Evolutionary conservation across 257 asterid genomes (phyloP), one percentile per base, ranked within the genome.

Genomic region (Rubia yunnanensis): DNA sequence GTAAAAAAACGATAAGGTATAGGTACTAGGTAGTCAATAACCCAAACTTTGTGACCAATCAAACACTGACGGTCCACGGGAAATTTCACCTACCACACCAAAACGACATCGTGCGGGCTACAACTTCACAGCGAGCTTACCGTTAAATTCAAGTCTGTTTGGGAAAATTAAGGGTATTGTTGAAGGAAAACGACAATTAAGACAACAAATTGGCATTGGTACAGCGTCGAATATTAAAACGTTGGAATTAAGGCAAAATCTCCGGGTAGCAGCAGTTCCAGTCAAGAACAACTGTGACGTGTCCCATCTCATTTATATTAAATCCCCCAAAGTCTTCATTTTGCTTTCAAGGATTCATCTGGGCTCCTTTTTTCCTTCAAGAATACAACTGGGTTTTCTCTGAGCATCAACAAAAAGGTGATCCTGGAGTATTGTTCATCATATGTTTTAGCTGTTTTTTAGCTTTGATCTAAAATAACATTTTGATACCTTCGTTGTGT

Each of bases 201-300:
- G 18, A 48, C 24, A n/a, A 13, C 0, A 59, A 15, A 5, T 31
- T 65, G 35, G 62, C 52, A 31, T 53, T 69, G n/a, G 46, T 8
- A 6, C 66, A 26, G 36, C 73, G 31, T 23, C 30, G 15, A 24
- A 20, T 64, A 41, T 75, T 59, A 70, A 80, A 83, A 79, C 94
- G 91, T 89, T 85, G 53, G 76, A 68, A 70, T 76, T 73, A 72
- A 87, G 82, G 84, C 85, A 64, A 73, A 74, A 72, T 27, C 76
- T 74, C 56, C 65, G 73, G 77, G 75, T 78, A 53, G 54, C 44
- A 63, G 23, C 61, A 24, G 13, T 34, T 38, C 61, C 49, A n/a
- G 52, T 69, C 20, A 7, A 22, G 39, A 66, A 71, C 76, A 75
- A 76, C 79, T 74, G 78, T 79, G 74, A 72, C 80, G 80, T 63